Conservation (phyloP, 2,329 filamentous ascomycete genomes). For the Fusarium tupiense region DNA sequence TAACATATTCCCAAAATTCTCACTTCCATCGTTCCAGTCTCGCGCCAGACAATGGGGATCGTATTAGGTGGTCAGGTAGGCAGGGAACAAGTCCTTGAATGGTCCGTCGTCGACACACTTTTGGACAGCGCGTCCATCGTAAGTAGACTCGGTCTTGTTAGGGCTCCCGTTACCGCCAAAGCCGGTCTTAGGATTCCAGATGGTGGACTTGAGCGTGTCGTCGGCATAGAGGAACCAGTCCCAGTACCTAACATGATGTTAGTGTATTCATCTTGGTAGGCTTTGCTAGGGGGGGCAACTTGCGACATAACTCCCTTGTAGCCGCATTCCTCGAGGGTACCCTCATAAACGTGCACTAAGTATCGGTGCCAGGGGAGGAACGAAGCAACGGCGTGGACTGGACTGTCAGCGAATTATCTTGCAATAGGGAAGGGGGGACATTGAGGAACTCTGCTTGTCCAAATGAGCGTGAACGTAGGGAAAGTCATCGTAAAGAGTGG, state of each 20-base stretch:
- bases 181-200: not conserved
- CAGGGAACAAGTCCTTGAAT: not conserved
- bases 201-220: not conserved
- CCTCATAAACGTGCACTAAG: not conserved
- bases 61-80: not conserved
- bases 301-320: not conserved
- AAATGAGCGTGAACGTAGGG: not conserved
- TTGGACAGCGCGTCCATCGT: not conserved
- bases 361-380: not conserved
- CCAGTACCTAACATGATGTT: rapidly evolving
- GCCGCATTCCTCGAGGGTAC: not conserved
- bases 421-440: not conserved
- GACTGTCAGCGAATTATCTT: not conserved
- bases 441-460: not conserved
- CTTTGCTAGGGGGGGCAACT: not conserved
- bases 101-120: not conserved
- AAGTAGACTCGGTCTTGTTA: not conserved
- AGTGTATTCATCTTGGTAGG: not conserved
- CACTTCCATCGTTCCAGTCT: not conserved
- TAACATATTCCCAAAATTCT: not conserved
- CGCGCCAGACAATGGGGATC: not conserved
- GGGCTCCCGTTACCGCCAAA: not conserved
- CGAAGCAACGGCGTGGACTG: not conserved
- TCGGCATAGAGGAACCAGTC: not conserved
- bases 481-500: not conserved